Conservation (phyloP, 1,284 basidiomycete species). For the Trichosporon sp. region DNA sequence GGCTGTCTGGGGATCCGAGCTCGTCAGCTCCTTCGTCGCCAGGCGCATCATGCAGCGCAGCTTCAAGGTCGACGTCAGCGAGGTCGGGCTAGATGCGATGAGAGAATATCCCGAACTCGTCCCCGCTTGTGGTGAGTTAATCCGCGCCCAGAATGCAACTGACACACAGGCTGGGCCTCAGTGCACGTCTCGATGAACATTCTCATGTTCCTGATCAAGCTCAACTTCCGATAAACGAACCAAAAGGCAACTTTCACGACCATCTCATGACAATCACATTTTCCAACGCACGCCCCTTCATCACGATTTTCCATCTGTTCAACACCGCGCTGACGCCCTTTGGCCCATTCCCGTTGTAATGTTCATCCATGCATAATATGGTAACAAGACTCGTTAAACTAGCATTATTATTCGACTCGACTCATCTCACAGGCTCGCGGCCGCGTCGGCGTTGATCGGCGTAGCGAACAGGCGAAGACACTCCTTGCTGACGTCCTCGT, state of each 20-base stretch:
- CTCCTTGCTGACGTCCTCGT: conserved; percentile 83
- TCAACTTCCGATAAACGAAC: conserved; percentile 45
- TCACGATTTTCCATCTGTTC: too few species aligned
- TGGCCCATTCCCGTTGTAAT: neutral
- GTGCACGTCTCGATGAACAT: conserved; percentile 64
- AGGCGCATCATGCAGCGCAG: conserved; percentile 57
- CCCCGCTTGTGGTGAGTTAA: conserved; percentile 45
- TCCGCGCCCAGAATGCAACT: neutral
- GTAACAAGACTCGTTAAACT: neutral
- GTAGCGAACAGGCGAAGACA: conserved; percentile 63
- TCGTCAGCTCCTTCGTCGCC: conserved; percentile 60
- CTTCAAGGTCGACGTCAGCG: conserved; percentile 60
- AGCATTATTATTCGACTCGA: neutral
- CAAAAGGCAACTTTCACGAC: neutral
- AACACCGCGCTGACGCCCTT: neutral
- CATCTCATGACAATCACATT: neutral
- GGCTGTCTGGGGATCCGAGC: conserved; percentile 61
- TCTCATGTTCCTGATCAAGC: conserved; percentile 60
- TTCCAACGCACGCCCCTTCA: too few species aligned
- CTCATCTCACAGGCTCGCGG: conserved; percentile 25
- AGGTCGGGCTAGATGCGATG: conserved; percentile 61
- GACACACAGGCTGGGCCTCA: conserved; percentile 58
- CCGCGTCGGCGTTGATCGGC: conserved; percentile 51
- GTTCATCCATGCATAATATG: conserved; percentile 20
- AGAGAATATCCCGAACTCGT: conserved; percentile 60